Base-by-base conservation (phyloP, 83 land plant species). In the Diphasiastrum complanatum region DNA sequence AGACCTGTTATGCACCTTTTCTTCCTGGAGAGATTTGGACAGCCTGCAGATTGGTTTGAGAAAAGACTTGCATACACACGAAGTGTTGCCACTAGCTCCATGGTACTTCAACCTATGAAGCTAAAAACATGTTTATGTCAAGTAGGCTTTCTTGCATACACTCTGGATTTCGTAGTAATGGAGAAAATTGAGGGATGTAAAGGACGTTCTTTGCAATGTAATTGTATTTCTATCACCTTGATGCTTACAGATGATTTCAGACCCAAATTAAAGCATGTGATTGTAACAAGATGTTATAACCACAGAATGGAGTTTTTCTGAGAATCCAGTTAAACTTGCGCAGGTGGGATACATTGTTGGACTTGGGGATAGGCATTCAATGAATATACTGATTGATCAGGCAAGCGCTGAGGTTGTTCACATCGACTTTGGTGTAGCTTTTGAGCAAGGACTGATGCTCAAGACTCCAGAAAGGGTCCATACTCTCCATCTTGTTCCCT, bases 291-390 rank as follows among this genome's bases (percentile, higher is more conserved):
- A n/a, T n/a, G n/a, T n/a, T n/a, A n/a, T n/a, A n/a, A n/a, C n/a
- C n/a, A n/a, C n/a, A n/a, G n/a, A n/a, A n/a, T n/a, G n/a, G n/a
- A 6, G 14, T 67, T 65, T 29, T 36, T 20, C n/a, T 40, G 26
- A 50, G 12, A 50, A 16, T 12, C 6, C 8, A 12, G 25, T 12
- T 19, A 38, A 60, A 46, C 31, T 41, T 50, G 32, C 67, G 31
- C 75, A 95, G 99, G 99, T 95, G 6, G 99, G 99, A 33, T 95
- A 95, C 51, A 82, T 95, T 72, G 96, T 95, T 65, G 99, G 99
- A 4, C 88, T 95, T 68, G 99, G 99, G 36, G 99, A 95, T 67
- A 73, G 99, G 31, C 99, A 95, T 72, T 75, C 99, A 2, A 89
- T 82, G 89, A 95, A 95, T 55, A 82, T 95, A 53, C 71, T 95